phyloP scores from a whole-genome alignment of 768 basidiomycete species.

The Termitomyces sp. region DNA sequence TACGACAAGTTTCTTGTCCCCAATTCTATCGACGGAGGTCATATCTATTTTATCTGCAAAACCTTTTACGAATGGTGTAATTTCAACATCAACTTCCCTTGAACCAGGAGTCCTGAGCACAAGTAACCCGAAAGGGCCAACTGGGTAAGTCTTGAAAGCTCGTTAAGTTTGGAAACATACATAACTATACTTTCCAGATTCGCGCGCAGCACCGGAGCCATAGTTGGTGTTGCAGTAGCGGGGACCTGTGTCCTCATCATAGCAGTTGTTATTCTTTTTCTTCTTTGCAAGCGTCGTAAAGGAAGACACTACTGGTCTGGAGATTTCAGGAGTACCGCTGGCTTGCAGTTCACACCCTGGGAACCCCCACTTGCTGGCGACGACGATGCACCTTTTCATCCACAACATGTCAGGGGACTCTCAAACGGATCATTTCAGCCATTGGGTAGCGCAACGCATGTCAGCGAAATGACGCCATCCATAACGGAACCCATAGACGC shows the following conservation, averaged over 20 bases:
- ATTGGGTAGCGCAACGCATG: slow-evolving; percentile 12
- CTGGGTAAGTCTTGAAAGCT: slow-evolving; percentile 16
- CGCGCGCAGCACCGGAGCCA: slow-evolving; percentile 33
- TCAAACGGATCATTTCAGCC: slow-evolving; percentile 11
- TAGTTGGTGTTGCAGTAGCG: slow-evolving; percentile 34
- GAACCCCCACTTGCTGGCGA: slow-evolving; percentile 30
- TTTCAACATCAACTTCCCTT: slow-evolving; percentile 16
- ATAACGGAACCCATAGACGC: not conserved
- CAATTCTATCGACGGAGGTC: not conserved
- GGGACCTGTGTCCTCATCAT: slow-evolving; percentile 24
- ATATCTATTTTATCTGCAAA: not conserved
- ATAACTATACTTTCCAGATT: slow-evolving; percentile 22
- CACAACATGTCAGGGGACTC: slow-evolving; percentile 3
- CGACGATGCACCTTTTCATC: slow-evolving; percentile 19
- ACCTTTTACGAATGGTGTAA: slow-evolving; percentile 1
- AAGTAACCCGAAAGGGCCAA: slow-evolving; percentile 17
- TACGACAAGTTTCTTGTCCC: not conserved
- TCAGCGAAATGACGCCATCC: slow-evolving; percentile 12
- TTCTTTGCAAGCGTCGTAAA: slow-evolving; percentile 26
- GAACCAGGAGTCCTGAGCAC: slow-evolving; percentile 31
- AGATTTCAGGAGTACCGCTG: slow-evolving; percentile 10
- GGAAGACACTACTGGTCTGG: slow-evolving; percentile 4
- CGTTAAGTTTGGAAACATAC: not conserved
- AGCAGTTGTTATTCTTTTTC: slow-evolving; percentile 27
- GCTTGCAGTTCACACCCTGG: slow-evolving; percentile 19